A percentile compares a stretch with the other conserved stretches of the same genome.
Conservation (phyloP, 176 grass and related monocot genomes). For the Cenchrus purpureus region DNA sequence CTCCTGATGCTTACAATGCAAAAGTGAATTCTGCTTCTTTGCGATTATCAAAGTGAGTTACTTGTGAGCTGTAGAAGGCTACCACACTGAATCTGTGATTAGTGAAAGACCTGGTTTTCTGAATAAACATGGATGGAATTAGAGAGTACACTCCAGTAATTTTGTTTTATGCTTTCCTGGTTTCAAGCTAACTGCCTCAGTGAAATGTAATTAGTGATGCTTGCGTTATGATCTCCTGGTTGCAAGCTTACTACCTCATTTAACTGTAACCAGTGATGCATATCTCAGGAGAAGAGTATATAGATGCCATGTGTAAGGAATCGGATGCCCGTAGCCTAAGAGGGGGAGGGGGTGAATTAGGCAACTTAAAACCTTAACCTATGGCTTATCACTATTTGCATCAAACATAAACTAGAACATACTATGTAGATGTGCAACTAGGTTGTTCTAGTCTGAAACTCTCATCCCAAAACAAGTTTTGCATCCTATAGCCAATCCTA, state of each 20-base stretch:
- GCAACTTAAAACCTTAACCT: too few relatives aligned
- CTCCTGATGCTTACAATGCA: neutral
- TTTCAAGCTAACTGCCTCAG: neutral
- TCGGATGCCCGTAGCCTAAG: too few relatives aligned
- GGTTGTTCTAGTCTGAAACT: too few relatives aligned
- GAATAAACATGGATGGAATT: neutral
- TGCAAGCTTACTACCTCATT: too few relatives aligned
- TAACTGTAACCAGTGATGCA: neutral
- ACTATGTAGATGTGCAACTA: too few relatives aligned
- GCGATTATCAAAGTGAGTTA: neutral
- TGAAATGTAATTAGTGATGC: constrained; percentile 11
- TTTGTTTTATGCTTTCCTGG: neutral
- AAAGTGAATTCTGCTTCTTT: neutral
- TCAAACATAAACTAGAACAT: too few relatives aligned
- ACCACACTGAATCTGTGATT: neutral
- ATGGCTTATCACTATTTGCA: too few relatives aligned
- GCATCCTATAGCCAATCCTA: too few relatives aligned
- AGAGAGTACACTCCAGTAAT: neutral
- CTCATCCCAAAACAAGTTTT: too few relatives aligned
- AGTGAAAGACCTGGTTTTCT: neutral
- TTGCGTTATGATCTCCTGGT: too few relatives aligned
- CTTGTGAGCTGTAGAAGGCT: neutral
- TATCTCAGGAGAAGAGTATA: neutral
- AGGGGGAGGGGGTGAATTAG: too few relatives aligned
- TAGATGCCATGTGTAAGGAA: neutral